Evolutionary conservation across 768 basidiomycete species (phyloP), one percentile per base, ranked within the genome.

Genomic region (Tricholoma matsutake): DNA sequence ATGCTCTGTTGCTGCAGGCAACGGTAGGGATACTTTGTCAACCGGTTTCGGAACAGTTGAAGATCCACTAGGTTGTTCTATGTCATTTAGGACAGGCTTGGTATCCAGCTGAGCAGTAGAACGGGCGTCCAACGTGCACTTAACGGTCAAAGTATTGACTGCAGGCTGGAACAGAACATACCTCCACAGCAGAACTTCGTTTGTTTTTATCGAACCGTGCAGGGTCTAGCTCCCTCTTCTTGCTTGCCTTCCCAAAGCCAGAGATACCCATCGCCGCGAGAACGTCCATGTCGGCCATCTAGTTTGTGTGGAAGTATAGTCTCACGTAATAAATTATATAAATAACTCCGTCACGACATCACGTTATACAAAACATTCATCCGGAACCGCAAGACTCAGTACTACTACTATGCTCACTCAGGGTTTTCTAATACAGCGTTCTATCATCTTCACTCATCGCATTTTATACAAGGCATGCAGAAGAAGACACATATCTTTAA

Each of bases 181-280:
- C 75, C 64, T 85, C 83, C 41, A 83, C 82, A 52, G 74, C 51
- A 29, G 32, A 32, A 32, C 34, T 78, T 53, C 88, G 81, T 74
- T 86, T 90, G 72, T 79, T 87, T 73, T 86, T 90, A 74, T 92
- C 89, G 64, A 93, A 91, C 61, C 90, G 78, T n/a, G 80, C 71
- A n/a, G 88, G 86, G 70, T 92, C 88, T 20, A 92, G 80, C 69
- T 83, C 75, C 63, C 80, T 85, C 75, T 86, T 86, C 71, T 85
- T 82, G 25, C 76, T 69, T 47, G 86, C 74, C 75, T 93, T 94
- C 25, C 93, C 93, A 69, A 95, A 95, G 22, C 89, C 89, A 67
- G 85, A 67, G 59, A 94, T 90, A 6, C 92, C 92, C 88, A 95
- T 93, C 10, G 88, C 84, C 2, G 88, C 86, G 67, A 93, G 82